Conservation (phyloP, 345 rosid genomes). For the Citrus sinensis region DVS_A1.0 CM039163.1:7687001-7687500, state of each 20-base stretch:
- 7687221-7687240: not conserved
- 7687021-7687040: slow-evolving; percentile 31
- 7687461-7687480: too few relatives aligned
- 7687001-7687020: not conserved
- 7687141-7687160: not conserved
- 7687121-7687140: not conserved
- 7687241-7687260: not conserved
- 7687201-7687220: not conserved
- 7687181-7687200: not conserved
- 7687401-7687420: too few relatives aligned
- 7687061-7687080: not conserved
- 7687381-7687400: not conserved
- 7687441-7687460: too few relatives aligned
- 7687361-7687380: not conserved
- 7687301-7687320: not conserved
- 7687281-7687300: too few relatives aligned
- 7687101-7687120: not conserved
- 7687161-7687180: not conserved
- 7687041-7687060: not conserved
- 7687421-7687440: too few relatives aligned
- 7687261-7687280: not conserved
- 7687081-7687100: not conserved
- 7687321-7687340: not conserved
- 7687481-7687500: not conserved
- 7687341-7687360: not conserved